Evolutionary conservation across 2,329 filamentous ascomycete genomes (phyloP), one percentile per base, ranked within the genome.

Genomic region (Fusarium burgessii): DNA sequence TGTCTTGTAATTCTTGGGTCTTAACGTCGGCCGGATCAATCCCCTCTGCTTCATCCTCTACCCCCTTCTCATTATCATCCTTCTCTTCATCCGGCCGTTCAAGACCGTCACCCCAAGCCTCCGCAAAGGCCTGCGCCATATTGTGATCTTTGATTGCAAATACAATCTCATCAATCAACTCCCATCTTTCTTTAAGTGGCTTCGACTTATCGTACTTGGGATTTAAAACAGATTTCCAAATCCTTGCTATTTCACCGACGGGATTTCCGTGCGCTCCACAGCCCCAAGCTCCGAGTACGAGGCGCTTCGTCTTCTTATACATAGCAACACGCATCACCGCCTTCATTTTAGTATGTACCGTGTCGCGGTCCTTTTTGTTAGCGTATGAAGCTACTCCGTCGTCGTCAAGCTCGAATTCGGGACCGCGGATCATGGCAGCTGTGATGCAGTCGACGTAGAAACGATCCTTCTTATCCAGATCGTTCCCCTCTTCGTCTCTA

Each of bases 181-280:
- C 57, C 76, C 73, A 77, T 3, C 59, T 62, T 47, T 77, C 76
- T 6, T 49, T 71, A 1, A 29, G 38, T 3, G 27, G 41, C 13
- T 66, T 73, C 7, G 62, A 73, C 25, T 74, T 75, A 4, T 66
- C 70, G 9, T 67, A 64, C 32, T 38, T 74, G 1, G 66, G 72
- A n/a, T 72, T 32, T 3, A 81, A 58, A 2, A 79, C 78, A 40
- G 79, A 80, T 15, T 76, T 74, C 79, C 89, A 92, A 1, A 86
- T 83, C 20, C 80, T 78, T 17, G 89, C 89, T 33, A 91, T 80
- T 76, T 91, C 88, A 3, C 79, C 79, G 0, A 89, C 84, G 0
- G 89, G 90, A 67, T 91, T 91, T 0, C 88, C 88, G 62, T 90
- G 89, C 0, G 88, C 88, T 5, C 89, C 89, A 65, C 89, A 91